Percentiles rank a stretch among this genome's conserved stretches.
These are phyloP conservation scores for Pyrenophora teres DNA, from an alignment of 2,329 filamentous ascomycete genomes.

Conservation along the genomic window DNA sequence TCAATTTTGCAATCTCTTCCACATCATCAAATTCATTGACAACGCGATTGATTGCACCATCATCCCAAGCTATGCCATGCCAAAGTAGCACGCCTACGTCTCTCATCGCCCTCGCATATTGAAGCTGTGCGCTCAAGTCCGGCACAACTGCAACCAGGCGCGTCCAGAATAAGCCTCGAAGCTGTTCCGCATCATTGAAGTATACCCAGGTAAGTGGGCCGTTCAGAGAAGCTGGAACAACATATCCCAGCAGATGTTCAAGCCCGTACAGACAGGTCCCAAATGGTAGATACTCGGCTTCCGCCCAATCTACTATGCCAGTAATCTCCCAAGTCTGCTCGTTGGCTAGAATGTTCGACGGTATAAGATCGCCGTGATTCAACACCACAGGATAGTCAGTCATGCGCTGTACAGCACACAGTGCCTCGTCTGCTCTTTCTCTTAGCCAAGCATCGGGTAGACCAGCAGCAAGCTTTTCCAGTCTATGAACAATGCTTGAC, in stretches of 20 bases:
- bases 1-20: conserved; percentile 60
- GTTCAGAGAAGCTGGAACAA: conserved; percentile 26
- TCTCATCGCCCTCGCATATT: conserved; percentile 53
- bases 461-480: conserved; percentile 27
- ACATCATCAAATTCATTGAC: conserved; percentile 58
- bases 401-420: conserved; percentile 53
- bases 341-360: conserved; percentile 62
- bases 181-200: conserved; percentile 48
- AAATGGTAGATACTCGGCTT: conserved; percentile 65
- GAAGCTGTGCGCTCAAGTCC: conserved; percentile 40
- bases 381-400: conserved; percentile 58
- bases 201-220: conserved; percentile 43
- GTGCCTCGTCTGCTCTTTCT: conserved; percentile 17
- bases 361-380: conserved; percentile 65
- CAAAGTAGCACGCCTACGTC: conserved; percentile 64
- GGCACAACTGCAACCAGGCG: conserved; percentile 45
- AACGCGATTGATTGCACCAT: conserved; percentile 62
- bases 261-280: conserved; percentile 65
- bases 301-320: conserved; percentile 68
- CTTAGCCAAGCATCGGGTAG: conserved; percentile 33
- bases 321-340: conserved; percentile 51
- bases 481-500: conserved; percentile 29
- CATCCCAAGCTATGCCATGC: conserved; percentile 68
- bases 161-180: conserved; percentile 60
- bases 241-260: conserved; percentile 62